Evolutionary conservation across 805 yeast genomes (phyloP).

Genomic region (Cyberlindnera nakhonratchasimensis): DNA sequence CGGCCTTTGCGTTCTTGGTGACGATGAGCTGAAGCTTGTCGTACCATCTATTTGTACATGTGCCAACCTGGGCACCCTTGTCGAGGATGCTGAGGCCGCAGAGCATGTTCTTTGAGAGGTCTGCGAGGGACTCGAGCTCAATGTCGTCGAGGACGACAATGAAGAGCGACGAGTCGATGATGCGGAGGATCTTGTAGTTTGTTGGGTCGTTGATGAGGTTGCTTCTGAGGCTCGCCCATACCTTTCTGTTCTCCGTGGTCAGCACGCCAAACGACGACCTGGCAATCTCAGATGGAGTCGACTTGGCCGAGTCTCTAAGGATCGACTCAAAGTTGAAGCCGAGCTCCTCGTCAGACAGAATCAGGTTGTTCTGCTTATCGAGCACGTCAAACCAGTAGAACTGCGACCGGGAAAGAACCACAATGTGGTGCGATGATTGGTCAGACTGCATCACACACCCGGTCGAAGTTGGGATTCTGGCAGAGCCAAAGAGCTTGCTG

Average conservation of each 20-base stretch:
- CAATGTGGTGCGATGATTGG: constrained; percentile 68
- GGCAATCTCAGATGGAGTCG: constrained; percentile 59
- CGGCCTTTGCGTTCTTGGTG: constrained; percentile 87
- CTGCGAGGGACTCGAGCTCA: constrained; percentile 53
- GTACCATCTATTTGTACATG: constrained; percentile 94
- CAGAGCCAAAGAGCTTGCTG: constrained; percentile 78
- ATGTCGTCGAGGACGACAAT: constrained; percentile 81
- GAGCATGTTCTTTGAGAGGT: constrained; percentile 76
- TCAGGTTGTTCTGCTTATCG: constrained; percentile 65
- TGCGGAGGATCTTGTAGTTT: constrained; percentile 68
- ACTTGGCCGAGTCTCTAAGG: constrained; percentile 59
- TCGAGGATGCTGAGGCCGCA: constrained; percentile 81
- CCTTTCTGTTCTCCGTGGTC: constrained; percentile 84
- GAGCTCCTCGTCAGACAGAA: constrained; percentile 72
- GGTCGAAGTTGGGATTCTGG: constrained; percentile 76
- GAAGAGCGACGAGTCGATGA: constrained; percentile 79
- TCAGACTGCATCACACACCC: constrained; percentile 89
- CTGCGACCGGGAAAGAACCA: constrained; percentile 80
- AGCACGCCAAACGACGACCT: constrained; percentile 85
- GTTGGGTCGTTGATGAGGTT: constrained; percentile 43
- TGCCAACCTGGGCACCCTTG: constrained; percentile 87
- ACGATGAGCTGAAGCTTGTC: constrained; percentile 87
- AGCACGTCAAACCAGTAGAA: constrained; percentile 94
- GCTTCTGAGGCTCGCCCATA: constrained; percentile 78
- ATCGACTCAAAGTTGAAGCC: constrained; percentile 72